Percentiles rank a stretch among this genome's conserved stretches.
These are phyloP conservation scores for Bolboschoenoplectus hybrid DNA, from an alignment of 202 grass and related monocot genomes.

Conservation along the genomic window DNA sequence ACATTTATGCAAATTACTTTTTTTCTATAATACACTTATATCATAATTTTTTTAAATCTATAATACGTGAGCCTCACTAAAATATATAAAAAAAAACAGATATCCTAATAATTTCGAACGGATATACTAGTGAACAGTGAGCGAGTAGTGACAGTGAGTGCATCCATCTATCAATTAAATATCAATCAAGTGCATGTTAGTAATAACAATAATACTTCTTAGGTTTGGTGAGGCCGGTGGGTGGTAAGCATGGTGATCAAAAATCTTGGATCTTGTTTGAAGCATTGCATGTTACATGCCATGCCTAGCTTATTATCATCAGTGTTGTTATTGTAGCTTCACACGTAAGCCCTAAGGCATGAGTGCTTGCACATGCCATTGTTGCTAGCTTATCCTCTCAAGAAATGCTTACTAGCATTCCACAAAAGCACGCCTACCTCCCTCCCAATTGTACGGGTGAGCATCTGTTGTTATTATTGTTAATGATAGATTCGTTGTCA, in stretches of 20 bases:
- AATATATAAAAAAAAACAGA: neutral
- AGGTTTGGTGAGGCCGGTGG: neutral
- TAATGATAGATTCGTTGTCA: too few species aligned
- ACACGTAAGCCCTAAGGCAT: neutral
- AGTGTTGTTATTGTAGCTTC: neutral
- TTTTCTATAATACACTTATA: too few species aligned
- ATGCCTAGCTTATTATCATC: too few species aligned
- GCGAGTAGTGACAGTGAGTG: too few species aligned
- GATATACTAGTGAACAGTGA: neutral
- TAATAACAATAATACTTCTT: neutral
- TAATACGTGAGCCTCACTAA: too few species aligned
- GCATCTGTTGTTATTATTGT: too few species aligned
- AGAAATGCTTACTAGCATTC: neutral
- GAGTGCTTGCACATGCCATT: neutral
- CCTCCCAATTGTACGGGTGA: too few species aligned
- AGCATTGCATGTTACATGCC: conserved; percentile 8
- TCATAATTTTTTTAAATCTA: too few species aligned
- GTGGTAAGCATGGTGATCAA: conserved; percentile 5
- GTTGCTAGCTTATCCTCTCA: conserved; percentile 11
- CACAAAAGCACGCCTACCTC: neutral
- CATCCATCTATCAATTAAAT: conserved; percentile 11
- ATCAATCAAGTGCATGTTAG: conserved; percentile 19
- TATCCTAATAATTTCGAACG: conserved; percentile 17
- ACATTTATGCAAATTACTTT: neutral
- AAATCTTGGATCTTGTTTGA: conserved; percentile 23